Evolutionary conservation across 768 basidiomycete species (phyloP), one percentile per base, ranked within the genome.

Genomic region (Auriscalpium vulgare): DNA sequence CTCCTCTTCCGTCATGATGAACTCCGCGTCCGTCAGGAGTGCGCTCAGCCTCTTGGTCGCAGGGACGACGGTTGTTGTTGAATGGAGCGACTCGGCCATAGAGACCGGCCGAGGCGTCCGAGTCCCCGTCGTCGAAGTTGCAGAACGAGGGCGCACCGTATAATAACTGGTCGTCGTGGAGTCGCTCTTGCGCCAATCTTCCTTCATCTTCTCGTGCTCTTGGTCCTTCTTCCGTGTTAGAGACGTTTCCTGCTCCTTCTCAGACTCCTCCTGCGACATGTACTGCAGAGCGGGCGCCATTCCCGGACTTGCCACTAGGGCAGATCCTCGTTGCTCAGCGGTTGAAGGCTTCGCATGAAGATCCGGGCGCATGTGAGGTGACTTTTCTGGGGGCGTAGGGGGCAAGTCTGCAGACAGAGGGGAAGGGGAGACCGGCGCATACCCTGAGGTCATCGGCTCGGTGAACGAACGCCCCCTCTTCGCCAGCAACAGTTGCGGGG

Each of bases 111-210:
- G 77, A 38, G 85, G 82, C 2, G 84, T 72, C 29, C 77, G 78
- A 37, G 66, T 68, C 40, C 75, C 75, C 37, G 64, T 65, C 13
- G 72, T 65, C 13, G 72, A 63, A 4, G 67, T 63, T 36, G 74
- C 71, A 11, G 80, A 74, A 14, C 68, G 66, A 37, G 83, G 80
- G 35, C 87, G 79, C 55, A 88, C 80, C 17, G 88, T 90, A 59
- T 80, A 79, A 65, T 85, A 83, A 63, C 87, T 85, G 37, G 65
- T 65, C 65, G 85, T 81, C n/a, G 87, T 89, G 7, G 88, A 84
- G 68, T 91, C 88, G 62, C 88, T 89, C 71, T 87, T 88, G 64
- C 88, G 74, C 85, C 88, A 87, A 36, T 76, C 75, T 59, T 91
- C 88, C 72, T 85, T 90, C 64, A 66, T 62, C 59, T 59, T 61